A percentile compares a stretch with the other conserved stretches of the same genome.
These are phyloP conservation scores for Westerdykella aurantiaca DNA, from an alignment of 2,329 filamentous ascomycete species.

Conservation along the genomic window DNA sequence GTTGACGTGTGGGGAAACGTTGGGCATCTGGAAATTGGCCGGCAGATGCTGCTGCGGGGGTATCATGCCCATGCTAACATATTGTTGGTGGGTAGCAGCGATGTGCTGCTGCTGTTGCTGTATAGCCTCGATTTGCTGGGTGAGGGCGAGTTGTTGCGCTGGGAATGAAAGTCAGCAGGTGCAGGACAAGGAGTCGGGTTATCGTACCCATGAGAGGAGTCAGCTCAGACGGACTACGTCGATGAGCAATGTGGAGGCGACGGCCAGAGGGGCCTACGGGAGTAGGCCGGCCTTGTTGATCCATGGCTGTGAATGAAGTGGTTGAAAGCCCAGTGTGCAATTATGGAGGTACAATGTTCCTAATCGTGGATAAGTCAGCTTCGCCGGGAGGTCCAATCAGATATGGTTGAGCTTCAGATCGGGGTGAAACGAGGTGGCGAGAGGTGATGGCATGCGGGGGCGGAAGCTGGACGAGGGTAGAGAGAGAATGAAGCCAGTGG, in stretches of 20 bases:
- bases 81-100: conserved; percentile 92
- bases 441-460: conserved; percentile 6
- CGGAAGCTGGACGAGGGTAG: no score
- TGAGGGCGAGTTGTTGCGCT: conserved; percentile 97
- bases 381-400: no score
- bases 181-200: conserved; percentile 6
- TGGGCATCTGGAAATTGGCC: conserved; percentile 49
- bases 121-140: conserved; percentile 95
- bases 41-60: conserved; percentile 75
- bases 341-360: background rate
- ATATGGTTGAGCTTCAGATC: no score
- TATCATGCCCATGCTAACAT: conserved; percentile 95
- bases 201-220: conserved; percentile 95
- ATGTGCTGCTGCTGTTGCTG: conserved; percentile 98
- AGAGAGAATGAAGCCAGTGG: conserved; percentile 6
- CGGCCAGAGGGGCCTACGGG: conserved; percentile 70
- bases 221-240: conserved; percentile 92
- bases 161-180: conserved; percentile 19
- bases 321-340: conserved; percentile 20
- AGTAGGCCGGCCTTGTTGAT: conserved; percentile 50
- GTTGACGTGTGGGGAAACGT: conserved; percentile 66
- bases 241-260: conserved; percentile 93
- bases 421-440: conserved; percentile 1
- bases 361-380: no score
- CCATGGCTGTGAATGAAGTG: conserved; percentile 33